Evolutionary conservation across 2,329 filamentous ascomycete species (phyloP).

Genomic region (Penicillium brevicompactum): DNA sequence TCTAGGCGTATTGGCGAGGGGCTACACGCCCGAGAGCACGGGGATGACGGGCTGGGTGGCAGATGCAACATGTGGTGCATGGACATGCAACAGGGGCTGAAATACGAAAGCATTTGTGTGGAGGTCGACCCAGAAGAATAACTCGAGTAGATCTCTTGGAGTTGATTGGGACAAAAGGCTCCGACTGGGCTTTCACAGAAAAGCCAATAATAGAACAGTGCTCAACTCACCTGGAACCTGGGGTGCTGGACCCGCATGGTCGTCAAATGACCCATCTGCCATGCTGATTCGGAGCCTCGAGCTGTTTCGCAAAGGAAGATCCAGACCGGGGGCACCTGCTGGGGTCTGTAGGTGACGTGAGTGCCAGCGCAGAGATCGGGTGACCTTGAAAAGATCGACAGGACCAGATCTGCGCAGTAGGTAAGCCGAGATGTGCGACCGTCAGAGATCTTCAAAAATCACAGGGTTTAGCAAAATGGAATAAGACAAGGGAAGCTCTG

Average conservation of each 20-base stretch:
- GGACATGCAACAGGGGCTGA: constrained; percentile 9
- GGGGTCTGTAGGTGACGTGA: constrained; percentile 20
- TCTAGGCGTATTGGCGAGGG: constrained; percentile 2
- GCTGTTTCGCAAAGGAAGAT: not conserved
- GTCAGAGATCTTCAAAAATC: not conserved
- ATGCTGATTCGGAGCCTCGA: constrained; percentile 12
- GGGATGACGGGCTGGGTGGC: constrained; percentile 14
- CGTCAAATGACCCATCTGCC: constrained; percentile 25
- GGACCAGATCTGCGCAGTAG: constrained; percentile 24
- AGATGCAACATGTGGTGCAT: constrained; percentile 14
- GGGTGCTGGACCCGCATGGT: constrained; percentile 19
- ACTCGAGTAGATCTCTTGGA: constrained; percentile 10
- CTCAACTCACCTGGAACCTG: constrained; percentile 21
- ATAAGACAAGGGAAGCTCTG: not conserved
- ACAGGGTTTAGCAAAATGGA: constrained; percentile 2
- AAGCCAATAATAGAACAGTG: constrained; percentile 5
- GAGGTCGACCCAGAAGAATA: not conserved
- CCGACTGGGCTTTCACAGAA: constrained; percentile 1
- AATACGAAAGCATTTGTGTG: constrained; percentile 8
- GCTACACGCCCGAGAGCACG: constrained; percentile 5
- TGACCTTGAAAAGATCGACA: constrained; percentile 36
- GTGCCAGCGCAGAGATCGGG: constrained; percentile 41
- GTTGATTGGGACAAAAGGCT: constrained; percentile 12
- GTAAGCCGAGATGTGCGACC: constrained; percentile 17
- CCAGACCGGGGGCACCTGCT: constrained; percentile 10